Percentiles rank a stretch among this genome's conserved stretches.
Evolutionary conservation across 257 asterid genomes (phyloP).

Genomic region (Rubia yunnanensis): DNA sequence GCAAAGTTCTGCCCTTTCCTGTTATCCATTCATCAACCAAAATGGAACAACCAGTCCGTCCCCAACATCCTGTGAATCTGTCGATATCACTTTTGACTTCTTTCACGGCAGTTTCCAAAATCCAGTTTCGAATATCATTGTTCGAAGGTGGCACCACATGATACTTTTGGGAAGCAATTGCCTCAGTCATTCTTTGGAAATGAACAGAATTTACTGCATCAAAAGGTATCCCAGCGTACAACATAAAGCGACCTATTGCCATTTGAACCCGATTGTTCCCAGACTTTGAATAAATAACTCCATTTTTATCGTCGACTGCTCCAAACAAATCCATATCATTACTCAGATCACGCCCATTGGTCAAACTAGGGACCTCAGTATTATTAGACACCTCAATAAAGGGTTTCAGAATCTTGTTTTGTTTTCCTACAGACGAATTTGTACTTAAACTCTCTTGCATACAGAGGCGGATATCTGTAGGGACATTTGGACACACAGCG

Average conservation of each 20-base stretch:
- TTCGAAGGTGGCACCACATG: slow-evolving; percentile 55
- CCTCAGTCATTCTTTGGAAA: slow-evolving; percentile 80
- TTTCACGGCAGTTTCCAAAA: slow-evolving; percentile 54
- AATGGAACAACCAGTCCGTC: slow-evolving; percentile 64
- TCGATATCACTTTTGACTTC: slow-evolving; percentile 58
- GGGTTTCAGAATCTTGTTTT: slow-evolving; percentile 61
- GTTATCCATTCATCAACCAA: slow-evolving; percentile 61
- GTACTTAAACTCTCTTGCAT: slow-evolving; percentile 70
- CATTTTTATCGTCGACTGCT: slow-evolving; percentile 29
- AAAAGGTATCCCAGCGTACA: slow-evolving; percentile 59
- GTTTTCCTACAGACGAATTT: slow-evolving; percentile 44
- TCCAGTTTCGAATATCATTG: slow-evolving; percentile 67
- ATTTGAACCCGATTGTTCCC: slow-evolving; percentile 45
- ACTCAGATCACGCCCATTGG: slow-evolving; percentile 36
- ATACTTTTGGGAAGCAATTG: slow-evolving; percentile 55
- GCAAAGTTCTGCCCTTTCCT: slow-evolving; percentile 49
- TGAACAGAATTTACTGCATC: slow-evolving; percentile 63
- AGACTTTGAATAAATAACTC: slow-evolving; percentile 25
- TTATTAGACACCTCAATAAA: slow-evolving; percentile 37
- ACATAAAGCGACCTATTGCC: slow-evolving; percentile 78
- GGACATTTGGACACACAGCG: slow-evolving; percentile 74
- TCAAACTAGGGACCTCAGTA: slow-evolving; percentile 24
- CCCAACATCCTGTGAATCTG: slow-evolving; percentile 50
- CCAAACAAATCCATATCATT: slow-evolving; percentile 49
- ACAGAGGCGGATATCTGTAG: slow-evolving; percentile 49